Evolutionary conservation across 225 moss, liverwort and hornwort species (phyloP), one percentile per base, ranked within the genome.

Genomic region (Bryum argenteum): DNA sequence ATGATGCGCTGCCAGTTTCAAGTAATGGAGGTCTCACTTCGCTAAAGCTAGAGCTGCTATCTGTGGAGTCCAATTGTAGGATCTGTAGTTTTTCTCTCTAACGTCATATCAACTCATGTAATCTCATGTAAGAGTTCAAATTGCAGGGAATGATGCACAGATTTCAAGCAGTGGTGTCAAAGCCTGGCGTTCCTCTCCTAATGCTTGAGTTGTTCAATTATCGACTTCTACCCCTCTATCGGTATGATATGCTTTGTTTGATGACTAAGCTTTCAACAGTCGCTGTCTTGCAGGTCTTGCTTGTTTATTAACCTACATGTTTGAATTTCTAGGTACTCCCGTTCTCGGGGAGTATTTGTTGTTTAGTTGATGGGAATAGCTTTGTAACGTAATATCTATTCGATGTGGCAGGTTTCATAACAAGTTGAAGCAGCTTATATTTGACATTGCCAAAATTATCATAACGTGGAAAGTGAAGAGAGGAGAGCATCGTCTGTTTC

Each of bases 361-460:
- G 20, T 20, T 41, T 63, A 61, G 54, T 20, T 20, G 23, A 39
- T 54, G 56, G 43, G 24, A 74, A 58, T 52, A 24, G 53, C 63
- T 40, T 41, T 57, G 22, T 71, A 42, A 56, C 22, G 10, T 14
- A 54, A 40, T 54, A 20, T 53, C 54, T 66, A 43, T 65, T 71
- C 67, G 41, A 26, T 74, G 59, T 79, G 61, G 68, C 88, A 96
- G 93, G 88, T 96, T 91, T 54, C 96, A 96, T 73, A 88, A 91
- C 67, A 93, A 84, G 76, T 81, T 88, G 67, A 96, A 86, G 67
- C 87, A 88, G 33, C 81, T 93, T 48, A 80, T 96, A 72, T 89
- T 88, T 59, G 96, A 96, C 73, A 89, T 93, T 47, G 93, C 96
- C 17, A 96, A 96, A 78, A 96, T 96, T 75, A 84, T 96, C 63